Conservation (phyloP, 768 basidiomycete species). For the Leccinum fibrillosum region DNA sequence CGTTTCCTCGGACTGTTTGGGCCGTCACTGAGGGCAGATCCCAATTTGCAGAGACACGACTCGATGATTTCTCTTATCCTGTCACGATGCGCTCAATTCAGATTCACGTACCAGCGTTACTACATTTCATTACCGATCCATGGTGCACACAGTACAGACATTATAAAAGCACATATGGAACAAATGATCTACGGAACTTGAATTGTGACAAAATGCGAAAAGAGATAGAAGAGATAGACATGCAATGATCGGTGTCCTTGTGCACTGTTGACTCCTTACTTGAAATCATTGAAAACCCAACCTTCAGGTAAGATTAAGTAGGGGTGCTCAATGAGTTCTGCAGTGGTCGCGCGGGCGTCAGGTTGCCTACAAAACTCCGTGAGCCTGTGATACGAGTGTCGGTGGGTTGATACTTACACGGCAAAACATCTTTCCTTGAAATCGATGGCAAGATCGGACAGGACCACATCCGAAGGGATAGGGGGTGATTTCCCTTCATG, state of each 20-base stretch:
- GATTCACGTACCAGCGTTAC: slow-evolving; percentile 33
- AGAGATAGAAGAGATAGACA: slow-evolving; percentile 28
- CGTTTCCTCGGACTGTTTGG: neutral
- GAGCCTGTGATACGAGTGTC: neutral
- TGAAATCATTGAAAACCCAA: slow-evolving; percentile 69
- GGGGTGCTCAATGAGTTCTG: slow-evolving; percentile 74
- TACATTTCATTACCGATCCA: slow-evolving; percentile 26
- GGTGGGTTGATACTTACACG: slow-evolving; percentile 49
- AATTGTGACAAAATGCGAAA: slow-evolving; percentile 22
- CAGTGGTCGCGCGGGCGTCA: slow-evolving; percentile 74
- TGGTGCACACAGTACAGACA: slow-evolving; percentile 26
- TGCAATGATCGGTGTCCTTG: slow-evolving; percentile 16
- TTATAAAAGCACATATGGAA: slow-evolving; percentile 34
- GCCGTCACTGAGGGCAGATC: neutral
- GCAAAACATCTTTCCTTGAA: slow-evolving; percentile 90
- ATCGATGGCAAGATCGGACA: slow-evolving; percentile 76
- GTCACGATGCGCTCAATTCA: slow-evolving; percentile 4
- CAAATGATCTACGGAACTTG: slow-evolving; percentile 19
- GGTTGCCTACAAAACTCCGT: slow-evolving; percentile 56
- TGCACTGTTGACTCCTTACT: slow-evolving; percentile 17
- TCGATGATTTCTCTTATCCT: neutral
- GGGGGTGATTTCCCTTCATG: slow-evolving; percentile 84
- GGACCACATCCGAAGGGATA: slow-evolving; percentile 75
- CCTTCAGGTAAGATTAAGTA: slow-evolving; percentile 71
- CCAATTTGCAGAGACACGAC: neutral